Percentiles rank a stretch among this genome's conserved stretches.
These are phyloP conservation scores for Dunaliella primolecta DNA, from an alignment of 139 green algal genomes.

Conservation along the genomic window DNA sequence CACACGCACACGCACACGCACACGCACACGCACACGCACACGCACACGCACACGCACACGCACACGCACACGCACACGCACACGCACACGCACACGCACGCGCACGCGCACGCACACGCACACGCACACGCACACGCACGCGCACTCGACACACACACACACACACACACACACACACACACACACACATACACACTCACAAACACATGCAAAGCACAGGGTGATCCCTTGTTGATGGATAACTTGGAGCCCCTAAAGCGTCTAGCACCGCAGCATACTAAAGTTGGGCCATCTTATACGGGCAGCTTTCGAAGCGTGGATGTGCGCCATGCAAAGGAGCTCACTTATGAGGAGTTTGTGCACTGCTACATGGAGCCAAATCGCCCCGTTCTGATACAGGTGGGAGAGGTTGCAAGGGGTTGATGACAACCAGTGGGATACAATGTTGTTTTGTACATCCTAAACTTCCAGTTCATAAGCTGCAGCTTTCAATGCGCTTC, in stretches of 20 bases:
- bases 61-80: too few relatives aligned
- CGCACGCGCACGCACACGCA: neutral
- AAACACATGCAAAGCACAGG: neutral
- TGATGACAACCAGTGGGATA: too few relatives aligned
- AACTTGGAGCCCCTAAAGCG: neutral
- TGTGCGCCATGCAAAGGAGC: conserved; percentile 18
- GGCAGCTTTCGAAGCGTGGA: conserved; percentile 16
- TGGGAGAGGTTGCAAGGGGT: neutral
- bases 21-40: too few relatives aligned
- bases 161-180: neutral
- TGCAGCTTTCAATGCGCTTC: neutral
- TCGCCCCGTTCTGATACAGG: conserved; percentile 62
- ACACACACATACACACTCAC: neutral
- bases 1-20: too few relatives aligned
- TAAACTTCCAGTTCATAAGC: neutral
- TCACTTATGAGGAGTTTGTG: conserved; percentile 60
- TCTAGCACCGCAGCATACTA: neutral
- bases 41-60: too few relatives aligned
- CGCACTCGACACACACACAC: neutral
- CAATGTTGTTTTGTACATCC: neutral
- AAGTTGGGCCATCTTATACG: neutral
- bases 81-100: neutral
- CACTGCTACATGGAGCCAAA: conserved; percentile 61
- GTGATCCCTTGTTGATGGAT: neutral
- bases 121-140: neutral